phyloP scores from a whole-genome alignment of 768 basidiomycete genomes.

The Boletus insuetus region DNA sequence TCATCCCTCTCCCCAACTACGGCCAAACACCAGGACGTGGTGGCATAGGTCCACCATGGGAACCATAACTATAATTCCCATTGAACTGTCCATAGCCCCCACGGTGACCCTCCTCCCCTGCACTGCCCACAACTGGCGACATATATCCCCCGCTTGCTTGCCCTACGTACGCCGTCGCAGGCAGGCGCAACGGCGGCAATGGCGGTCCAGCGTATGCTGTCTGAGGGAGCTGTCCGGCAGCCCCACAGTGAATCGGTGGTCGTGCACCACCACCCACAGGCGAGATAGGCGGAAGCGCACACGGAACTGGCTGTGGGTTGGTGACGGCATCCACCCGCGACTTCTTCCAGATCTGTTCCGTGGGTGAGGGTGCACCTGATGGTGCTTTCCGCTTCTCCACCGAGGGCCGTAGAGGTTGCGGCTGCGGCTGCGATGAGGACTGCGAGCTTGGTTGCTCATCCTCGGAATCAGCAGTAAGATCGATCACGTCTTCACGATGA shows the following conservation, averaged over 20 bases:
- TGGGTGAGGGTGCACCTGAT: constrained; percentile 48
- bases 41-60: constrained; percentile 23
- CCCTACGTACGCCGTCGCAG: constrained; percentile 17
- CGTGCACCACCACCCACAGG: constrained; percentile 16
- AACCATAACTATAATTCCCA: constrained; percentile 22
- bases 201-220: constrained; percentile 21
- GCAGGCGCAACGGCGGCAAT: constrained; percentile 29
- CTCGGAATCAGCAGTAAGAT: constrained; percentile 79
- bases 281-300: constrained; percentile 25
- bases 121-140: constrained; percentile 17
- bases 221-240: constrained; percentile 14
- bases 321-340: constrained; percentile 35
- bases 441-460: constrained; percentile 53
- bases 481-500: constrained; percentile 61
- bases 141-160: constrained; percentile 20
- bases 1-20: constrained; percentile 13
- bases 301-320: constrained; percentile 9
- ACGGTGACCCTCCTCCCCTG: constrained; percentile 19
- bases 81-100: constrained; percentile 25
- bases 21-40: constrained; percentile 29
- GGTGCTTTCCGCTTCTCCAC: constrained; percentile 59
- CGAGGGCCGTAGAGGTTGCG: constrained; percentile 29
- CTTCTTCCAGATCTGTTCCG: constrained; percentile 78
- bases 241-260: constrained; percentile 12
- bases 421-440: constrained; percentile 27